phyloP scores from a whole-genome alignment of 352 stramenopile genomes.

The Pythium folliculosum region DNA sequence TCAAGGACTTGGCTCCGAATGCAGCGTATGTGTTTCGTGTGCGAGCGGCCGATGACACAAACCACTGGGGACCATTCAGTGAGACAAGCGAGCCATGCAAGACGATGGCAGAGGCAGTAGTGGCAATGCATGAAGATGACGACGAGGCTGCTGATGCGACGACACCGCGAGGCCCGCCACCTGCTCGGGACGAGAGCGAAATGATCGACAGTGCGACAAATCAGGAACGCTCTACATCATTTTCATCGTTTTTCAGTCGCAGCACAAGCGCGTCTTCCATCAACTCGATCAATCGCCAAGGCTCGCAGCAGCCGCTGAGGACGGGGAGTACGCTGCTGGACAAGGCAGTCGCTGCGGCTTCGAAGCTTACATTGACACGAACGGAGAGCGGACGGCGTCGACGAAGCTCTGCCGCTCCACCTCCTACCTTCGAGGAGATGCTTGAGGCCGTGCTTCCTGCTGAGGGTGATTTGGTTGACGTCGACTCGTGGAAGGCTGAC shows the following conservation, averaged over 20 bases:
- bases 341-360: slow-evolving; percentile 67
- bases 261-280: slow-evolving; percentile 16
- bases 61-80: slow-evolving; percentile 79
- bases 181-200: slow-evolving; percentile 23
- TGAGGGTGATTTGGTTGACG: slow-evolving; percentile 33
- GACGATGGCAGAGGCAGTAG: slow-evolving; percentile 25
- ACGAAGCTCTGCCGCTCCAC: slow-evolving; percentile 20
- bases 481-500: slow-evolving; percentile 27
- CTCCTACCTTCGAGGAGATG: slow-evolving; percentile 16
- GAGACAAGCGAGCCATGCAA: slow-evolving; percentile 67
- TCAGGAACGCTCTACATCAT: slow-evolving; percentile 15
- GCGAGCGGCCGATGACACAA: slow-evolving; percentile 43
- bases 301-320: slow-evolving; percentile 32
- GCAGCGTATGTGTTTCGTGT: slow-evolving; percentile 78
- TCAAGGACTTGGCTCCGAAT: slow-evolving; percentile 59
- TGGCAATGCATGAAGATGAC: background rate
- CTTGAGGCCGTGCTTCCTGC: slow-evolving; percentile 19
- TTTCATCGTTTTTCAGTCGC: slow-evolving; percentile 32
- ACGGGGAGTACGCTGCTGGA: slow-evolving; percentile 75
- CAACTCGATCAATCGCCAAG: slow-evolving; percentile 5
- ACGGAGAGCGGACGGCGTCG: slow-evolving; percentile 25
- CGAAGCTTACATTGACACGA: slow-evolving; percentile 36
- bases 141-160: slow-evolving; percentile 4
- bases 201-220: slow-evolving; percentile 24
- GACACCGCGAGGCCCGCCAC: slow-evolving; percentile 12